Evolutionary conservation across 257 asterid genomes (phyloP).

Genomic region (Solanum chmielewskii): DNA sequence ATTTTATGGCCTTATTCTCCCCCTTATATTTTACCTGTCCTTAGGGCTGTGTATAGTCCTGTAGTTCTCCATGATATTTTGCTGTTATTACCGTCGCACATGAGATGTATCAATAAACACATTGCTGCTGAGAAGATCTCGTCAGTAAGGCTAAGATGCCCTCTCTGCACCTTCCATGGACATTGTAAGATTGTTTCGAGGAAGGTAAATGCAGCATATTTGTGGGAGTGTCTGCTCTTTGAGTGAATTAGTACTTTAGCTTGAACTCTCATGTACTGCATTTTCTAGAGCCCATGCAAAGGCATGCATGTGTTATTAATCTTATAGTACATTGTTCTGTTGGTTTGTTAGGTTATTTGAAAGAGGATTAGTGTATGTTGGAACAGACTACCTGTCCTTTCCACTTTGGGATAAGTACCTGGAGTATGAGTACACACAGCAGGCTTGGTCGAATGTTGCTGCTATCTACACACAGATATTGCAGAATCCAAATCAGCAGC

Average conservation of each 20-base stretch:
- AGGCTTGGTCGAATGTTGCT: constrained; percentile 83
- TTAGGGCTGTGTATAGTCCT: constrained; percentile 53
- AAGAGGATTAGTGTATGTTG: constrained; percentile 92
- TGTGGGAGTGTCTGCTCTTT: constrained; percentile 54
- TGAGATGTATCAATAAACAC: constrained; percentile 75
- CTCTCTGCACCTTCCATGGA: constrained; percentile 58
- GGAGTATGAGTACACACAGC: constrained; percentile 81
- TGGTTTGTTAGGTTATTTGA: constrained; percentile 77
- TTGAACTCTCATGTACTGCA: constrained; percentile 19
- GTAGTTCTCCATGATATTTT: constrained; percentile 50
- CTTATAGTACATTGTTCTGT: constrained; percentile 6
- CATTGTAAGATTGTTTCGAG: constrained; percentile 70
- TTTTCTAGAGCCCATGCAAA: constrained; percentile 17
- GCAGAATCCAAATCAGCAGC: constrained; percentile 86
- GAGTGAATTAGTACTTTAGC: constrained; percentile 38
- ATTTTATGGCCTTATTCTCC: constrained; percentile 33
- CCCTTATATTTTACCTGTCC: constrained; percentile 36
- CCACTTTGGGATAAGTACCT: constrained; percentile 97
- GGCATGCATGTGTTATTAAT: constrained; percentile 1
- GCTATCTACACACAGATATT: constrained; percentile 70
- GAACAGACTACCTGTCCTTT: constrained; percentile 83
- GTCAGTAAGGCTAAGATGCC: constrained; percentile 69
- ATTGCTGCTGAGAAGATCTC: constrained; percentile 67
- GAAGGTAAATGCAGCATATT: constrained; percentile 70
- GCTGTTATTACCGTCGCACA: constrained; percentile 64